Conservation (phyloP, 345 rosid genomes). For the Excoecaria cochinchinensis region DNA sequence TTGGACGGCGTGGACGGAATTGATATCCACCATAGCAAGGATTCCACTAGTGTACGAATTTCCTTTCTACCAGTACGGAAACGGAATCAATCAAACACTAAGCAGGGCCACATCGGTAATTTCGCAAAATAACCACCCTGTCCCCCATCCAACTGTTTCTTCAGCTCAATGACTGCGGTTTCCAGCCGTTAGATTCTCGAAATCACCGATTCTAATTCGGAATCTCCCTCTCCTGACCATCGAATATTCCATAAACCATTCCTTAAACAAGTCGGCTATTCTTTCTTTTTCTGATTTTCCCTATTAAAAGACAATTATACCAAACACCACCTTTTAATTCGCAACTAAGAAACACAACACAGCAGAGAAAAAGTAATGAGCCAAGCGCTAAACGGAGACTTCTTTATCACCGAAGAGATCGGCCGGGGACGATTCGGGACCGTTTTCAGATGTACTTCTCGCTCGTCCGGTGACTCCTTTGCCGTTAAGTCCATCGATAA, state of each 20-base stretch:
- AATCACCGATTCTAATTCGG: no score
- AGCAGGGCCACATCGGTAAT: conserved; percentile 4
- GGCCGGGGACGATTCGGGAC: conserved; percentile 75
- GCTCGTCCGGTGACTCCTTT: conserved; percentile 39
- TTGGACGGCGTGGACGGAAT: neutral
- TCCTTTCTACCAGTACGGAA: conserved; percentile 20
- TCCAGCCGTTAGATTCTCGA: conserved; percentile 19
- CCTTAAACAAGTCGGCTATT: neutral
- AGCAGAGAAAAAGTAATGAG: conserved; percentile 37
- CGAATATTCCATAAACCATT: conserved; percentile 38
- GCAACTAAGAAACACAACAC: neutral
- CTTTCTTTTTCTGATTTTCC: no score
- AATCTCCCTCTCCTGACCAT: no score
- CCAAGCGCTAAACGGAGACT: conserved; percentile 42
- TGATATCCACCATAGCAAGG: neutral
- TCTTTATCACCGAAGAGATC: conserved; percentile 66
- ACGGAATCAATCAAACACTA: neutral
- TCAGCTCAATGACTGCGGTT: neutral
- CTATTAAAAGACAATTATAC: neutral
- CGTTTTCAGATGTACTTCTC: conserved; percentile 58
- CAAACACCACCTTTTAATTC: neutral
- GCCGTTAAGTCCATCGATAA: conserved; percentile 77
- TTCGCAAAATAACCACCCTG: neutral
- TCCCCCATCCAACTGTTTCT: conserved; percentile 16
- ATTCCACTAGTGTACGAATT: neutral